A percentile compares a stretch with the other conserved stretches of the same genome.
Conservation (phyloP, 2,329 filamentous ascomycete genomes). For the Mariannaea elegans region DNA sequence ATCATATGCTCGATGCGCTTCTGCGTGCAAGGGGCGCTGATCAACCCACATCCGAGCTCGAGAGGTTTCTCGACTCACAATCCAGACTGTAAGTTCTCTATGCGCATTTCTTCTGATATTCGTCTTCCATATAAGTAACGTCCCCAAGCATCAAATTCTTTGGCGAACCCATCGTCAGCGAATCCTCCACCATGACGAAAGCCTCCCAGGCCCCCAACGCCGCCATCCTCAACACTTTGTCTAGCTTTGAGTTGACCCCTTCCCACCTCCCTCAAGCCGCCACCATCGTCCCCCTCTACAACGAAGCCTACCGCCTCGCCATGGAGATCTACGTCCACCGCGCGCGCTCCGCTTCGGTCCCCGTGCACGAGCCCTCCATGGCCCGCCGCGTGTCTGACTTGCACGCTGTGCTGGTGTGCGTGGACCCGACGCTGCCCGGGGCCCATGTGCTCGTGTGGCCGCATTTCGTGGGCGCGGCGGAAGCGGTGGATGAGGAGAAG, state of each 20-base stretch:
- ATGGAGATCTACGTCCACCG: slow-evolving; percentile 19
- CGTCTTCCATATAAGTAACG: background rate
- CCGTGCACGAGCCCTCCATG: slow-evolving; percentile 9
- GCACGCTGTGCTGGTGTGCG: background rate
- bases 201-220: background rate
- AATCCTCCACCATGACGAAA: slow-evolving; percentile 1
- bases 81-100: slow-evolving; percentile 15
- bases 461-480: slow-evolving; percentile 18
- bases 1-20: slow-evolving; percentile 24
- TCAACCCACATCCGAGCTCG: background rate
- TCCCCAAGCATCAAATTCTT: slow-evolving; percentile 20
- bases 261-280: background rate
- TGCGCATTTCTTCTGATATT: too few relatives aligned
- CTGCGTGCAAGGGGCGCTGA: slow-evolving; percentile 7
- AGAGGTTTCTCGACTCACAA: slow-evolving; percentile 16
- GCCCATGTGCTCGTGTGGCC: slow-evolving; percentile 23
- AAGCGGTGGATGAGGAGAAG: slow-evolving; percentile 2
- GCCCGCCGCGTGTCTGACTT: slow-evolving; percentile 7
- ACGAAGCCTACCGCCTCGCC: slow-evolving; percentile 19
- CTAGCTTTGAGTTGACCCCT: background rate
- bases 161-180: slow-evolving; percentile 18
- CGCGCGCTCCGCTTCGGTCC: slow-evolving; percentile 8
- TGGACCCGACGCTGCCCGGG: slow-evolving; percentile 16
- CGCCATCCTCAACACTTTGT: slow-evolving; percentile 13
- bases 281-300: slow-evolving; percentile 14